Conservation (phyloP, 2,329 filamentous ascomycete species). For the Verticillium albo-atrum region DNA sequence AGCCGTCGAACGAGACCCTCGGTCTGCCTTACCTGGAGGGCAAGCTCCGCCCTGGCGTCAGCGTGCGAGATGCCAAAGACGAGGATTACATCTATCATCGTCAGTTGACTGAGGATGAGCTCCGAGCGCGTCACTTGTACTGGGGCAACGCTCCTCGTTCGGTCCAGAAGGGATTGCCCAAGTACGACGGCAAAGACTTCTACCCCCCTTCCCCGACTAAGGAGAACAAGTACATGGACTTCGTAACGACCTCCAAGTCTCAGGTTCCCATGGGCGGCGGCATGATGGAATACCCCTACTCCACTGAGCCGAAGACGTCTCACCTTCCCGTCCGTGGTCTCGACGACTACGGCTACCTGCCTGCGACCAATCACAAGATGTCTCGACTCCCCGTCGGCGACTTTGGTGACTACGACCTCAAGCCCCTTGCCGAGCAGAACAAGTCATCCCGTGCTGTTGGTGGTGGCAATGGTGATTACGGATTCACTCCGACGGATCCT, state of each 20-base stretch:
- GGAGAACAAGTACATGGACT: conserved; percentile 10
- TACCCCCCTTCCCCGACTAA: conserved; percentile 53
- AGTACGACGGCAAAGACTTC: conserved; percentile 62
- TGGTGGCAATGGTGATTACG: neutral
- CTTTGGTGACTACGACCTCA: neutral
- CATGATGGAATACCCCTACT: neutral
- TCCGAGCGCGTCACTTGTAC: conserved; percentile 54
- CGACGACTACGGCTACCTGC: neutral
- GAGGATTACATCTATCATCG: conserved; percentile 51
- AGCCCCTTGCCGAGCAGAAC: neutral
- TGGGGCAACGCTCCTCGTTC: conserved; percentile 53
- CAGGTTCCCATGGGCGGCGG: neutral
- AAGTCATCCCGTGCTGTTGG: neutral
- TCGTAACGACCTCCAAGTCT: neutral
- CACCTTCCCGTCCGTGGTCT: neutral
- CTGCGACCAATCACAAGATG: neutral
- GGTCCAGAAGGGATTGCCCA: conserved; percentile 49
- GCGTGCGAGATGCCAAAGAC: conserved; percentile 33
- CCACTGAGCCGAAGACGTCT: neutral
- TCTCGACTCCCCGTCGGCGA: neutral
- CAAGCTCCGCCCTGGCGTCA: conserved; percentile 38
- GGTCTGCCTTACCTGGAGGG: conserved; percentile 51
- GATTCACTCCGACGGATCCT: neutral
- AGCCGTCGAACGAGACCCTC: neutral
- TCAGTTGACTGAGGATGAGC: conserved; percentile 54